These are phyloP conservation scores for Tuber borchii DNA, from an alignment of 495 filamentous ascomycete species.

Conservation along the genomic window DNA sequence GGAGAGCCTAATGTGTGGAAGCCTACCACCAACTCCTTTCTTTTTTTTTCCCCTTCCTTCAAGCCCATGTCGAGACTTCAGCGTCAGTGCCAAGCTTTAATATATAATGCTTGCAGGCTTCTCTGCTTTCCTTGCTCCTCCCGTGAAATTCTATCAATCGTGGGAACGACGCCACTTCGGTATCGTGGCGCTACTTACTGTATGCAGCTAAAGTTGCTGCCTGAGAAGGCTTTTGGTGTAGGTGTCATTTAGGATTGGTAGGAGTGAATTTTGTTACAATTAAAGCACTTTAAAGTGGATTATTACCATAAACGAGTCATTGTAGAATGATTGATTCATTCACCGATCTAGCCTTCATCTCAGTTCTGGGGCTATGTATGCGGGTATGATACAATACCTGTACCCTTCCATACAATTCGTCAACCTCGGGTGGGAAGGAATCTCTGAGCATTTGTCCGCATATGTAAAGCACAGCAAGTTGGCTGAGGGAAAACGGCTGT, in stretches of 20 bases:
- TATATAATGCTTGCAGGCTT: not conserved
- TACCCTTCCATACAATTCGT: not conserved
- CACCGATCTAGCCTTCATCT: not conserved
- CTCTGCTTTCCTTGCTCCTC: slow-evolving; percentile 10
- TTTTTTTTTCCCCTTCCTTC: slow-evolving; percentile 22
- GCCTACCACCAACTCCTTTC: slow-evolving; percentile 14
- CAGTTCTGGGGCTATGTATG: not conserved
- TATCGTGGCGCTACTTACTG: not conserved
- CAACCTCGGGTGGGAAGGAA: not conserved
- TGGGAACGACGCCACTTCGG: not conserved
- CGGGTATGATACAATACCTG: not conserved
- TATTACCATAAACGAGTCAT: not conserved
- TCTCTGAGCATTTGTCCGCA: not conserved
- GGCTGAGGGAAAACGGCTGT: not conserved
- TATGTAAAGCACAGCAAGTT: not conserved
- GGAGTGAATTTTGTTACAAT: not conserved
- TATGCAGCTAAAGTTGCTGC: not conserved
- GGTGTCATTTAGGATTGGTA: not conserved
- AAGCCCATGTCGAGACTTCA: slow-evolving; percentile 20
- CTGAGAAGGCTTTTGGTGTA: not conserved
- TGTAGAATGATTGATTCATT: not conserved
- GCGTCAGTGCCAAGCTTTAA: slow-evolving; percentile 30
- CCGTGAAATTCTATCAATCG: not conserved
- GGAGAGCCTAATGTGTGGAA: slow-evolving; percentile 10
- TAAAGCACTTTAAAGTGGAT: not conserved